Evolutionary conservation across 2,329 filamentous ascomycete species (phyloP).

Genomic region (Diaporthe sp.): DNA sequence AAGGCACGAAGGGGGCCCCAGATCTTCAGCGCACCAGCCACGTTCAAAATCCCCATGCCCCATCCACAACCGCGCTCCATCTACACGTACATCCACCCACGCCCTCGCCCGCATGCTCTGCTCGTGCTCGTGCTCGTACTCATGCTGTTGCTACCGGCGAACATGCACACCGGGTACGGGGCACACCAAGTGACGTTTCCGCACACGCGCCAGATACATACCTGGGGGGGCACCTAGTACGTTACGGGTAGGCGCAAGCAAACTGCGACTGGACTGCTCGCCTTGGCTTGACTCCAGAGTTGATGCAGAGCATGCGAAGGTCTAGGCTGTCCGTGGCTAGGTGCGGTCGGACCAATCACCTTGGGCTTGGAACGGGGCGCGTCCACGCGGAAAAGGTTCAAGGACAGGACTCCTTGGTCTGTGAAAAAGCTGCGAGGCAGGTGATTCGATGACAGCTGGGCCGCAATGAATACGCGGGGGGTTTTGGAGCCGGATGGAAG

Average conservation of each 20-base stretch:
- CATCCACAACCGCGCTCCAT: background rate
- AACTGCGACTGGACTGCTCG: constrained; percentile 36
- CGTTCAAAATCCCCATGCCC: constrained; percentile 14
- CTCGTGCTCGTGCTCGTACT: background rate
- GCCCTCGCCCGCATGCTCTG: background rate
- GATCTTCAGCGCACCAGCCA: constrained; percentile 41
- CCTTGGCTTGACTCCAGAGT: constrained; percentile 29
- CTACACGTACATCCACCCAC: background rate
- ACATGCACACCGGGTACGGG: constrained; percentile 1
- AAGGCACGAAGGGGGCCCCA: constrained; percentile 17
- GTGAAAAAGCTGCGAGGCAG: constrained; percentile 35
- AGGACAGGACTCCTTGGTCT: constrained; percentile 15
- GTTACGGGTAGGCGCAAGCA: constrained; percentile 26
- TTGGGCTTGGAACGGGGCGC: constrained; percentile 20
- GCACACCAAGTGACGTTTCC: constrained; percentile 23
- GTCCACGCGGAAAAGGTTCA: constrained; percentile 7
- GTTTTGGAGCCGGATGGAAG: constrained; percentile 52
- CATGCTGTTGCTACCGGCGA: constrained; percentile 1
- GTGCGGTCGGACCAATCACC: constrained; percentile 24
- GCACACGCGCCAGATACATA: constrained; percentile 31
- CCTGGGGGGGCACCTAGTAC: constrained; percentile 30
- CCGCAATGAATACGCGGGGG: constrained; percentile 53
- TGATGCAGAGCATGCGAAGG: constrained; percentile 42
- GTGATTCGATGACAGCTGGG: constrained; percentile 43
- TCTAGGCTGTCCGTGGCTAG: constrained; percentile 47